A percentile compares a stretch with the other conserved stretches of the same genome.
Conservation (phyloP, 2,329 filamentous ascomycete genomes). For the Fusarium austroafricanum region DNA sequence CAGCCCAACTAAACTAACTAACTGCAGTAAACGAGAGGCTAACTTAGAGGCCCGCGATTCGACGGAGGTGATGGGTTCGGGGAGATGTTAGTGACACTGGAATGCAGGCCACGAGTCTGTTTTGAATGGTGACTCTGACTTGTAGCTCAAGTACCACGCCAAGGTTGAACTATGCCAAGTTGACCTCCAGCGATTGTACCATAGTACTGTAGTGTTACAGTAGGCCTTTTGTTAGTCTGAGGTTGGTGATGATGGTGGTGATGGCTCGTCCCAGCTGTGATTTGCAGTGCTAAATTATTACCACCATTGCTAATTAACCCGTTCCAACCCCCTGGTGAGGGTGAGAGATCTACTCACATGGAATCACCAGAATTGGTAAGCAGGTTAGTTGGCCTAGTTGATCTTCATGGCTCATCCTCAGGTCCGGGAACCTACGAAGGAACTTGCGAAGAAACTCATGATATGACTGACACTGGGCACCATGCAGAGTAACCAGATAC, state of each 20-base stretch:
- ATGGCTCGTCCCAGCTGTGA: background rate
- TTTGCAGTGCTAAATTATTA: constrained; percentile 3
- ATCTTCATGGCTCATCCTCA: too few relatives aligned
- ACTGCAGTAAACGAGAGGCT: background rate
- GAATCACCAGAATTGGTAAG: constrained; percentile 9
- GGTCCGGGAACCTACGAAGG: too few relatives aligned
- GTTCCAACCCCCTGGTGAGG: constrained; percentile 3
- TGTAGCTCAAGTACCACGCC: constrained; percentile 6
- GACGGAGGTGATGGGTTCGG: constrained; percentile 42
- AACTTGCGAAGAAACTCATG: background rate
- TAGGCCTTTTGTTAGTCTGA: background rate
- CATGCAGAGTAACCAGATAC: background rate
- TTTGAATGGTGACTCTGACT: background rate
- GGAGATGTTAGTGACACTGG: constrained; percentile 33
- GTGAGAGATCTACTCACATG: background rate
- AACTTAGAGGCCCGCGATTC: constrained; percentile 12
- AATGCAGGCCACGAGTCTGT: constrained; percentile 34
- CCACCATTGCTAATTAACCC: background rate
- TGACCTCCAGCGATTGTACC: background rate
- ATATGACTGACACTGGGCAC: background rate
- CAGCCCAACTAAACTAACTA: background rate
- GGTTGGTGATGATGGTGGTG: background rate
- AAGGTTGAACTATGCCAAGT: constrained; percentile 20
- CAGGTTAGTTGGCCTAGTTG: background rate
- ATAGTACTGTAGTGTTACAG: background rate